Conservation (phyloP, 1,139 yeast species). For the Pichia sp. region DNA sequence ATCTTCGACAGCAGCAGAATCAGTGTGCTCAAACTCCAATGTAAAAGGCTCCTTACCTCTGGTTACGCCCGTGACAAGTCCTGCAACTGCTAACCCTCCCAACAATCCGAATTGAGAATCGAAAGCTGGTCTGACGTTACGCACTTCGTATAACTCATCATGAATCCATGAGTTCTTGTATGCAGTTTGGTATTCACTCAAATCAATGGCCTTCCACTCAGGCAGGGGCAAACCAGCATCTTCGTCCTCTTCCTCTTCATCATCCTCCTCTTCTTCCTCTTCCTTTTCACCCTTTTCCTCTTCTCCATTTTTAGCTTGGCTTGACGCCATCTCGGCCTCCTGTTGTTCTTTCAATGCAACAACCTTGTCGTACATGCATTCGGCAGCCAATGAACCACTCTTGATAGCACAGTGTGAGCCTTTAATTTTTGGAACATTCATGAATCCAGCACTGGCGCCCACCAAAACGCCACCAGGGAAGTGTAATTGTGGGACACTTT, state of each 20-base stretch:
- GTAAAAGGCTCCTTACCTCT: slow-evolving; percentile 88
- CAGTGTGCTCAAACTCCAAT: slow-evolving; percentile 63
- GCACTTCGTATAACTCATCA: slow-evolving; percentile 72
- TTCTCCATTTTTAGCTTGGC: slow-evolving; percentile 11
- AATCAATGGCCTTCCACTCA: slow-evolving; percentile 42
- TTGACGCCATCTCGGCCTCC: slow-evolving; percentile 37
- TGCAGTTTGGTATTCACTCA: slow-evolving; percentile 56
- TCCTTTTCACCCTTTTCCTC: slow-evolving; percentile 29
- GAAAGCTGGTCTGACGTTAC: slow-evolving; percentile 91
- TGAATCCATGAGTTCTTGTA: slow-evolving; percentile 79
- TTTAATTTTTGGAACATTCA: slow-evolving; percentile 94
- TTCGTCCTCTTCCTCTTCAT: slow-evolving; percentile 42
- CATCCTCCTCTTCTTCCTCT: slow-evolving; percentile 44
- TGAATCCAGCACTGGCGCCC: slow-evolving; percentile 94
- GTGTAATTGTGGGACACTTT: slow-evolving; percentile 79
- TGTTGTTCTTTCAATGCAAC: slow-evolving; percentile 36
- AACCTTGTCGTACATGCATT: slow-evolving; percentile 60
- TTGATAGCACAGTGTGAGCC: slow-evolving; percentile 99
- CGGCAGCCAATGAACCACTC: slow-evolving; percentile 93
- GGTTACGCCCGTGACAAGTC: slow-evolving; percentile 73
- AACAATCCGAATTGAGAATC: slow-evolving; percentile 62
- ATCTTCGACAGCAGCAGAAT: slow-evolving; percentile 62
- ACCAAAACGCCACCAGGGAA: slow-evolving; percentile 96
- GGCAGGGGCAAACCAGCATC: slow-evolving; percentile 31
- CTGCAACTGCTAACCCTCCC: slow-evolving; percentile 83